These are phyloP conservation scores for Vigna reflexopilosa DNA, from an alignment of 306 rosid genomes.

Conservation along the genomic window DNA sequence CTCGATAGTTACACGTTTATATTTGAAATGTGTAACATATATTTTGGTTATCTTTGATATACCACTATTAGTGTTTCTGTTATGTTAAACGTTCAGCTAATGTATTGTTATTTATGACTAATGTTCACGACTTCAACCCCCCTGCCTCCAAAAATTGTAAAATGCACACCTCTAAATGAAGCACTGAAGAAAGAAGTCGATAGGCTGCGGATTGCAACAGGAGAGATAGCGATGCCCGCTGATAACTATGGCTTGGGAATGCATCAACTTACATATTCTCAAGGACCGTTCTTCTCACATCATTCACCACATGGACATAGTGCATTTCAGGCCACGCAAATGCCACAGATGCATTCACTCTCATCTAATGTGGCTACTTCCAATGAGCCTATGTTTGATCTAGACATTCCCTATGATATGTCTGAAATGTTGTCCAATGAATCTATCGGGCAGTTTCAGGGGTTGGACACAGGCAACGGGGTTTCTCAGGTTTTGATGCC, in stretches of 20 bases:
- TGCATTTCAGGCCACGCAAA: constrained; percentile 58
- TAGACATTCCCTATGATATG: constrained; percentile 58
- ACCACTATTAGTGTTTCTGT: constrained; percentile 26
- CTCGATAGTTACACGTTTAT: constrained; percentile 9
- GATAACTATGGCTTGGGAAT: constrained; percentile 69
- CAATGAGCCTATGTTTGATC: constrained; percentile 37
- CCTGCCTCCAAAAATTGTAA: background rate
- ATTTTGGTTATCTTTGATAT: constrained; percentile 2
- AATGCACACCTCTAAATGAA: constrained; percentile 85
- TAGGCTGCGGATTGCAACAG: constrained; percentile 86
- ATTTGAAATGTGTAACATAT: constrained; percentile 21
- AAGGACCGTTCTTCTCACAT: constrained; percentile 58
- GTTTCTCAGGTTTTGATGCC: constrained; percentile 58
- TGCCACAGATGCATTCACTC: constrained; percentile 67
- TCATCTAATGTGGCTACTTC: constrained; percentile 58
- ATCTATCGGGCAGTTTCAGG: constrained; percentile 82
- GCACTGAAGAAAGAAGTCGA: constrained; percentile 96
- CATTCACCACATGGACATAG: constrained; percentile 63
- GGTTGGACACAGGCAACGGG: constrained; percentile 77
- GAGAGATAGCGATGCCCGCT: constrained; percentile 69
- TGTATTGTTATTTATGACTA: constrained; percentile 19
- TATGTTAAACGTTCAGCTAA: constrained; percentile 35
- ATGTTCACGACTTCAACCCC: constrained; percentile 40
- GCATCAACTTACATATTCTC: constrained; percentile 70
- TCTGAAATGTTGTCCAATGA: constrained; percentile 77